Base-by-base conservation (phyloP, 805 yeast species). In the Wickerhamomyces sydowiorum region DNA sequence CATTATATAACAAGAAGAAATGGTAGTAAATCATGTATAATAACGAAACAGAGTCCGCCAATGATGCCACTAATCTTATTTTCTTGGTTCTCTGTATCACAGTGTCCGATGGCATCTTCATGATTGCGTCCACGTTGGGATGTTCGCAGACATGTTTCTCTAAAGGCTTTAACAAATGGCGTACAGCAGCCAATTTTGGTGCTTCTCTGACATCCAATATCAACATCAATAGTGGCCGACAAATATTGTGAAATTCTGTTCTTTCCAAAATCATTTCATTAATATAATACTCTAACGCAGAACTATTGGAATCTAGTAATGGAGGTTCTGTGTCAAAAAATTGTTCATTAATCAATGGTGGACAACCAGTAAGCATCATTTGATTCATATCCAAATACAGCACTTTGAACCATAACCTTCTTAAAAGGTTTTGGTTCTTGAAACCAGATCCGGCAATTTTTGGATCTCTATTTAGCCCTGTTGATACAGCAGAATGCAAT, bases 281-380 rank as follows among this genome's bases (percentile, higher is more conserved):
- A 18, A 51, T 41, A 7, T 40, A 44, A 36, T 51, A 46, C 2
- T 55, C 60, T n/a, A 40, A 18, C 3, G 49, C 51, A 18, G 50
- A 40, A 7, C 42, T 45, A 28, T 53, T 47, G 22, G 52, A 53
- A 35, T 54, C 53, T 30, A 55, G 19, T 30, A 46, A 53, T 4
- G 61, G 61, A 28, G 50, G 46, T 3, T 53, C 52, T 1, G 58
- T 53, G 32, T 57, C 58, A 38, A 49, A 48, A 21, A 44, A 49
- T 15, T 42, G 40, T 0, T 42, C 27, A 25, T 46, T 50, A 30
- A 57, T 49, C n/a, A 54, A 27, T 7, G 60, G 49, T 1, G 59
- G 57, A 13, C 42, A 27, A 1, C 61, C 61, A 18, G 40, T 40
- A 1, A 43, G 27, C 50, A 55, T 45, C 25, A 50, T 15, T 27